Evolutionary conservation across 495 filamentous ascomycete species (phyloP).

Genomic region (Aspergillus ostianus): DNA sequence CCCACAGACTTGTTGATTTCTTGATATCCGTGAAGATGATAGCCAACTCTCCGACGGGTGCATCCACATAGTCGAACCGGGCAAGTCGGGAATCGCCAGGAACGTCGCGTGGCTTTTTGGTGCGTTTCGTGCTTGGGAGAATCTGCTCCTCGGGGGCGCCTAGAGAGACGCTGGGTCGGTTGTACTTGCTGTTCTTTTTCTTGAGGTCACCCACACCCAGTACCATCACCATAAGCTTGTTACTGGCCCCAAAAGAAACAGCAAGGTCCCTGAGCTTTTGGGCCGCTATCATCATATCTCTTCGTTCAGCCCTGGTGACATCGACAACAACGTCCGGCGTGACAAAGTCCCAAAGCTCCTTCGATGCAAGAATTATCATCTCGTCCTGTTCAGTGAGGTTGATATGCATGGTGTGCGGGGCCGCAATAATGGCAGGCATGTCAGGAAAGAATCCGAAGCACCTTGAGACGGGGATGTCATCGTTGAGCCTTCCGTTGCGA

Average conservation of each 20-base stretch:
- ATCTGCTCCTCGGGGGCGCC: conserved; percentile 71
- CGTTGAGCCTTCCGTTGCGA: conserved; percentile 89
- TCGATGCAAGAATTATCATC: conserved; percentile 86
- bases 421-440: conserved; percentile 90
- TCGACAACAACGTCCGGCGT: conserved; percentile 88
- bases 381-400: conserved; percentile 88
- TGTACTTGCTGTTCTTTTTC: conserved; percentile 67
- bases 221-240: conserved; percentile 99
- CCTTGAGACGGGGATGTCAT: conserved; percentile 83
- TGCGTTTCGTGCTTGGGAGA: conserved; percentile 57
- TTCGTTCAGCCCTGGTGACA: conserved; percentile 76
- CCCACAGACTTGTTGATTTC: conserved; percentile 96
- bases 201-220: conserved; percentile 88
- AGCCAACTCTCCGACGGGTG: conserved; percentile 82
- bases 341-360: conserved; percentile 92
- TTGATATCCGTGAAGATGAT: conserved; percentile 99
- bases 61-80: conserved; percentile 86
- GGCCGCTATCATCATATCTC: conserved; percentile 92
- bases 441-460: conserved; percentile 92
- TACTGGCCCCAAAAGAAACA: conserved; percentile 87
- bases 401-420: conserved; percentile 76
- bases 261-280: conserved; percentile 94
- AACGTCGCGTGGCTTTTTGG: conserved; percentile 63
- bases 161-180: conserved; percentile 76
- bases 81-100: conserved; percentile 77